Evolutionary conservation across 352 stramenopile genomes (phyloP), one percentile per base, ranked within the genome.

Genomic region (Peronospora farinosa): DNA sequence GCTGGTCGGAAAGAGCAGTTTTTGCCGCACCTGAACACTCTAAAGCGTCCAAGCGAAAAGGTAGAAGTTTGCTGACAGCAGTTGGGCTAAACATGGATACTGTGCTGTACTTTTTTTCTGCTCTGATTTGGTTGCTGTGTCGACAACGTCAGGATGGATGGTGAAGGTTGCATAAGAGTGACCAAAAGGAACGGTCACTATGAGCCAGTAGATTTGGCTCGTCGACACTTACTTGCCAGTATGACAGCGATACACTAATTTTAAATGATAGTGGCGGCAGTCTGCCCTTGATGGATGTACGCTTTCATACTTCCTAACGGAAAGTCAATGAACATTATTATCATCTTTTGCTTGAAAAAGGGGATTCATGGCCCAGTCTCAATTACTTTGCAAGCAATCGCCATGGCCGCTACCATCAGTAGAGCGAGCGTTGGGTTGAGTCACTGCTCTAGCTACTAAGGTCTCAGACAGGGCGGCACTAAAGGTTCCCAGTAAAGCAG

Each of bases 361-460:
- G 23, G 23, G 23, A 27, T 27, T 27, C 23, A 27, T 27, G 23
- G 5, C 5, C 23, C 3, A 27, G 23, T 27, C 3, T 27, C 23
- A 7, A 27, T 5, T 43, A 63, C 42, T 63, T 63, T 49, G 42
- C 49, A 54, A 32, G 49, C 32, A 44, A n/a, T 59, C 51, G 60
- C 33, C 51, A n/a, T 59, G 44, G 60, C 33, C 51, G 15, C n/a
- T 42, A 60, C 52, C 33, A 10, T 13, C 33, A 19, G 33, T 11
- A 39, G 5, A 39, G 5, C 33, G 3, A 37, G 2, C 13, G 12
- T 4, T 16, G 11, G n/a, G 5, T 12, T 32, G 7, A 32, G 28
- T 7, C 28, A 11, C 4, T 32, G 28, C 7, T 32, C 7, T 7
- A 12, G 27, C 2, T 2, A 31, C 27, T 31, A 1, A 7, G 7